Percentiles rank a stretch among this genome's conserved stretches.
Evolutionary conservation across 2,329 filamentous ascomycete genomes (phyloP).

Genomic region (Furcasterigmium sp.): DNA sequence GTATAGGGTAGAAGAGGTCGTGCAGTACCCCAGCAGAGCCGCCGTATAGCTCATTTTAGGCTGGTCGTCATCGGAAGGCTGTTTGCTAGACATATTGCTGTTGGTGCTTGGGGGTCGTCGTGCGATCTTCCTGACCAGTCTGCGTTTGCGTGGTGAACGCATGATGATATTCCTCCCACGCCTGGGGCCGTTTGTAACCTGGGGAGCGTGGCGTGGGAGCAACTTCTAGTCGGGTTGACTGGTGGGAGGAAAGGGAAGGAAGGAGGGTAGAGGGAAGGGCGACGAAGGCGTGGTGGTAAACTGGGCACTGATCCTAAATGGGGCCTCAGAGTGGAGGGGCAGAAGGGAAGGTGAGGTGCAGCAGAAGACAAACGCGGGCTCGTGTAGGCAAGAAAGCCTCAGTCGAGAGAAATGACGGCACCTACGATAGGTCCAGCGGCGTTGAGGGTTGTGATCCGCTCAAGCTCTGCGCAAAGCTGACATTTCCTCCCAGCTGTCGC

Average conservation of each 20-base stretch:
- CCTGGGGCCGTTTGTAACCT: no score
- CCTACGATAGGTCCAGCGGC: constrained; percentile 61
- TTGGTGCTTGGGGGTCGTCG: constrained; percentile 3
- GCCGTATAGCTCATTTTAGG: constrained; percentile 20
- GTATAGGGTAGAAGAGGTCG: no score
- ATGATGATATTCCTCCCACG: not conserved
- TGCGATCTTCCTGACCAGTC: constrained; percentile 6
- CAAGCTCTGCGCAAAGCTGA: constrained; percentile 63
- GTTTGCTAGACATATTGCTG: constrained; percentile 3
- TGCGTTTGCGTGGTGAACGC: constrained; percentile 6
- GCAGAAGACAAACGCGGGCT: constrained; percentile 3
- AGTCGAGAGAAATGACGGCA: constrained; percentile 17
- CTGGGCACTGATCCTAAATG: no score
- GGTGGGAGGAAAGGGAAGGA: no score
- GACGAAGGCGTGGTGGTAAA: no score
- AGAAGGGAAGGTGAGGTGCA: not conserved
- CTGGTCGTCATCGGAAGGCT: not conserved
- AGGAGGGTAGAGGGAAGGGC: no score
- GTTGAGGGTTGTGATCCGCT: constrained; percentile 58
- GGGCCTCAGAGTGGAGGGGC: no score
- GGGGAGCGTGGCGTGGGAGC: no score
- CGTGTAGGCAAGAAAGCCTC: constrained; percentile 9
- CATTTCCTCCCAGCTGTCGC: constrained; percentile 51
- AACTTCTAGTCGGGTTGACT: no score
- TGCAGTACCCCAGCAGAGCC: constrained; percentile 24